A percentile compares a stretch with the other conserved stretches of the same genome.
Conservation (phyloP, 805 yeast genomes). For the Saccharomycopsis babjevae region DNA sequence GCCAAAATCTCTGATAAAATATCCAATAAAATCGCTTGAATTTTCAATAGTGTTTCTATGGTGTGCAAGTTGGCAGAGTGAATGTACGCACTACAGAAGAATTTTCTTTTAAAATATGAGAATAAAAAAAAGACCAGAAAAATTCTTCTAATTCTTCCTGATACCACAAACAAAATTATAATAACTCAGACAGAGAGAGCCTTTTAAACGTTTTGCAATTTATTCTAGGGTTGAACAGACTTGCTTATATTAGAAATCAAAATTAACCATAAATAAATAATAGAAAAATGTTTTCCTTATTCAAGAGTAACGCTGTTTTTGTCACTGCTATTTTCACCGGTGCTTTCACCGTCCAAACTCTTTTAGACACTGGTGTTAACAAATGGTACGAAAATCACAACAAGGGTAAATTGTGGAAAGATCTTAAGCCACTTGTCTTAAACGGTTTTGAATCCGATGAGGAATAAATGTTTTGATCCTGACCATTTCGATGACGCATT, state of each 20-base stretch:
- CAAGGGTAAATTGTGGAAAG: slow-evolving; percentile 81
- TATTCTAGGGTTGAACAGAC: too few relatives aligned
- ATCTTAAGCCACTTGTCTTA: slow-evolving; percentile 49
- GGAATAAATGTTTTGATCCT: slow-evolving; percentile 25
- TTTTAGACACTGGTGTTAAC: slow-evolving; percentile 59
- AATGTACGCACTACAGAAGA: neutral
- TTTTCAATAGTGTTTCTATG: neutral
- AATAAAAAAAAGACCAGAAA: too few relatives aligned
- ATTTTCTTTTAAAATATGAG: neutral
- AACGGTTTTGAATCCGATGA: slow-evolving; percentile 46
- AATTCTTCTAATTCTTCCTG: too few relatives aligned
- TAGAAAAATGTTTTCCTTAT: slow-evolving; percentile 27
- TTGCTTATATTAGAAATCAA: slow-evolving; percentile 18
- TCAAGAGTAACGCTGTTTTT: slow-evolving; percentile 86
- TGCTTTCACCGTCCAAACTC: slow-evolving; percentile 78
- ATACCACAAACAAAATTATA: too few relatives aligned
- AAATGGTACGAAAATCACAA: slow-evolving; percentile 68
- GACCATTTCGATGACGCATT: too few relatives aligned
- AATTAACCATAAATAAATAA: slow-evolving; percentile 23
- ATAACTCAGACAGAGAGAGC: neutral
- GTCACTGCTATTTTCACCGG: slow-evolving; percentile 75
- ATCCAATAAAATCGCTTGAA: neutral
- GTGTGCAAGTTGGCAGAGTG: neutral
- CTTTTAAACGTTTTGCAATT: neutral
- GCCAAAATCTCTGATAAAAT: too few relatives aligned